Base-by-base conservation (phyloP, 352 stramenopile species). In the Globisporangium sylvaticum region DNA sequence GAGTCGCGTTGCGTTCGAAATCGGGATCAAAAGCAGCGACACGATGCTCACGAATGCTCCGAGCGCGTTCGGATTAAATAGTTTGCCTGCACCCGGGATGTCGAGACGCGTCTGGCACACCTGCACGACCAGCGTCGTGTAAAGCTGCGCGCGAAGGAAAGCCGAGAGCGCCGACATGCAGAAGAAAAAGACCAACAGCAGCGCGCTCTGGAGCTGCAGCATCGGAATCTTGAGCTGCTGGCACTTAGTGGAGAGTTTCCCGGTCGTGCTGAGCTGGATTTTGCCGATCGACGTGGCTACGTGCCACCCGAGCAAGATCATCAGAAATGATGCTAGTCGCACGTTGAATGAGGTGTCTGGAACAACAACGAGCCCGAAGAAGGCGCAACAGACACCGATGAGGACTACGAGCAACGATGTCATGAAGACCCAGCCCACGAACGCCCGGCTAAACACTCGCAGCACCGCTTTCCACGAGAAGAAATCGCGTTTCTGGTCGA, bases 101-200 rank as follows among this genome's bases (percentile, higher is more conserved):
- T 69, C 65, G 4, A 81, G 69, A 10, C 65, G 70, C 1, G 79
- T 82, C 69, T 92, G 84, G 32, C 84, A 94, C 1, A 78, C 73
- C 58, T 94, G 86, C 22, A 87, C 71, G 42, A 90, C 73, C 39
- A 91, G 66, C 0, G 80, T 85, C 12, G 84, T 83, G 71, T 90
- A 92, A 18, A 92, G 69, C 64, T 94, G 86, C 0, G 80, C 84
- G 2, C 86, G 83, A 4, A 92, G 63, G 57, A 92, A 92, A 14
- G 83, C 73, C 9, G 74, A 76, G 63, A 90, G 86, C 15, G 77
- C 70, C 20, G 73, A 78, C 73, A 75, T 59, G 62, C 76, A 78
- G 25, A 76, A 65, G 53, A 81, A 83, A 29, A 77, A 73, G 4
- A 74, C 32, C 4, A 70, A 55, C 58, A 83, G 71, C 52, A 83